Percentiles rank a stretch among this genome's conserved stretches.
Evolutionary conservation across 371 early-diverging fungal genomes (phyloP).

Genomic region (Globomyces sp.): DNA sequence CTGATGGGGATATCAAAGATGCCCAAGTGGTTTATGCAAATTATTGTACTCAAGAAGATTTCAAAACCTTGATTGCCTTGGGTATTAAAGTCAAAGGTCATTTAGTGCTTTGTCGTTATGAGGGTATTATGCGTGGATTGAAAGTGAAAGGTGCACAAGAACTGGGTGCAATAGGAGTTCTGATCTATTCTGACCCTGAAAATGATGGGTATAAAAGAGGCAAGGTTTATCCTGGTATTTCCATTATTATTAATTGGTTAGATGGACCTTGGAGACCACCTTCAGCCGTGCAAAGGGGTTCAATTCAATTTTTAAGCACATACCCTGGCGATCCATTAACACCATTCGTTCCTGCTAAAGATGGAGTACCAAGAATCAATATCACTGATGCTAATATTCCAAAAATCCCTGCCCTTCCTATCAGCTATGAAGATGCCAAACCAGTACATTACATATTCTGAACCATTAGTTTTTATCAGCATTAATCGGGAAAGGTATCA

Average conservation of each 20-base stretch:
- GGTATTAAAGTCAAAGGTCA: constrained; percentile 52
- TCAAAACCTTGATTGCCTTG: constrained; percentile 43
- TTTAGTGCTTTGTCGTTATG: constrained; percentile 64
- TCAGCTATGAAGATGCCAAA: constrained; percentile 62
- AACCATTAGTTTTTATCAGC: constrained; percentile 12
- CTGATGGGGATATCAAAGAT: constrained; percentile 46
- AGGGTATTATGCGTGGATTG: constrained; percentile 55
- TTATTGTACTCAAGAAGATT: constrained; percentile 63
- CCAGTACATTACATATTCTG: not conserved
- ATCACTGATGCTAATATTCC: constrained; percentile 53
- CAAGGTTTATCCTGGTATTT: constrained; percentile 50
- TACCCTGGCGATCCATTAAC: constrained; percentile 67
- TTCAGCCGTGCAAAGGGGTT: constrained; percentile 60
- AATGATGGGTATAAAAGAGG: constrained; percentile 55
- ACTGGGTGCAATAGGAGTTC: constrained; percentile 56
- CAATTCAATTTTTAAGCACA: constrained; percentile 46
- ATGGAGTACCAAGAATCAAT: constrained; percentile 52
- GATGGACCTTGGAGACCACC: constrained; percentile 65
- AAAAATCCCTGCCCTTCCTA: constrained; percentile 64
- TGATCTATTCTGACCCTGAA: constrained; percentile 61
- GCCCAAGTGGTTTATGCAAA: constrained; percentile 60
- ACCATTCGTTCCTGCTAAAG: constrained; percentile 58
- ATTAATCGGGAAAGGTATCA: constrained; percentile 19
- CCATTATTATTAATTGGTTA: too few relatives aligned
- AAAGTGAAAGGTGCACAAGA: constrained; percentile 63